Evolutionary conservation across 352 stramenopile genomes (phyloP).

Genomic region (Pythium periplocum): DNA sequence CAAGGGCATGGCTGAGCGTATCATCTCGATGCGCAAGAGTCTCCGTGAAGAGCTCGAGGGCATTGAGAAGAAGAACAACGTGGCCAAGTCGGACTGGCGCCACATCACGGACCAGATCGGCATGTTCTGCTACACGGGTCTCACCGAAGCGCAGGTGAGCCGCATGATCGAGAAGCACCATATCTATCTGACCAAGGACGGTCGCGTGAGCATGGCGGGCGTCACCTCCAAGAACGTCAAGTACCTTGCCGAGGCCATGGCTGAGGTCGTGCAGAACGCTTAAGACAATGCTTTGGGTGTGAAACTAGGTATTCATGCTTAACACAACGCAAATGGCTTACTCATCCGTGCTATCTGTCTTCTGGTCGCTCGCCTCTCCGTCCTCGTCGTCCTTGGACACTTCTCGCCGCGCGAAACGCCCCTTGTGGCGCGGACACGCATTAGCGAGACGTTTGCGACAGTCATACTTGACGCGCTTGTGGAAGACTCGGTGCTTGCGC

Average conservation of each 20-base stretch:
- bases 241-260: conserved; percentile 94
- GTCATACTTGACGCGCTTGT: conserved; percentile 71
- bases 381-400: background rate
- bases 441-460: conserved; percentile 68
- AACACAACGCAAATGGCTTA: too few relatives aligned
- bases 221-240: conserved; percentile 96
- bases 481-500: conserved; percentile 62
- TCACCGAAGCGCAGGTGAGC: conserved; percentile 93
- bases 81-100: conserved; percentile 88
- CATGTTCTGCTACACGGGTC: conserved; percentile 99
- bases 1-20: conserved; percentile 94
- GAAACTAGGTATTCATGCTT: too few relatives aligned
- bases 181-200: conserved; percentile 98
- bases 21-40: conserved; percentile 91
- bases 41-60: conserved; percentile 81
- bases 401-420: conserved; percentile 52
- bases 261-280: conserved; percentile 88
- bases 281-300: conserved; percentile 20
- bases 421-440: conserved; percentile 60
- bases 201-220: conserved; percentile 97
- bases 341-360: too few relatives aligned
- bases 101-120: conserved; percentile 99
- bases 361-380: too few relatives aligned
- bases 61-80: conserved; percentile 73
- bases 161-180: conserved; percentile 94